Conservation (phyloP, 805 yeast species). For the Spathaspora arborariae region DNA sequence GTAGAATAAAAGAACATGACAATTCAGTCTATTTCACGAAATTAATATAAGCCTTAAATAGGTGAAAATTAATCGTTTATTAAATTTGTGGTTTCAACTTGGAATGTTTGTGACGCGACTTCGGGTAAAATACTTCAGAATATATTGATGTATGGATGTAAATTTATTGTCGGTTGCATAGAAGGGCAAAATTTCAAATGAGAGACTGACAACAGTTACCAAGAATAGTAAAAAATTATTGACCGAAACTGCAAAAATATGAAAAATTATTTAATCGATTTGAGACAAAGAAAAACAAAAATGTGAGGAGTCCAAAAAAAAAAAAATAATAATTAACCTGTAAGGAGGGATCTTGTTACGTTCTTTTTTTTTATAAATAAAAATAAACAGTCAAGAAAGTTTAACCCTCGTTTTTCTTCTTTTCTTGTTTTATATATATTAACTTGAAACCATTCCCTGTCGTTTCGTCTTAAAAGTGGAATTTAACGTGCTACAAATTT, state of each 20-base stretch:
- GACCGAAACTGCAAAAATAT: neutral
- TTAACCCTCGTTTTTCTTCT: neutral
- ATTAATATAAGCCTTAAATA: too few species aligned
- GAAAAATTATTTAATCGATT: neutral
- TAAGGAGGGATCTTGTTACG: neutral
- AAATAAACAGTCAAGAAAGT: neutral
- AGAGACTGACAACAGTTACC: neutral
- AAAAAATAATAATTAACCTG: neutral
- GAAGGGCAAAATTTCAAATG: too few species aligned
- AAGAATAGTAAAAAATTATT: neutral
- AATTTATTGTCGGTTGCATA: neutral
- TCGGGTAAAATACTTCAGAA: neutral
- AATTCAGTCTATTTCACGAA: too few species aligned
- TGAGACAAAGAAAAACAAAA: neutral
- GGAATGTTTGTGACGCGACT: too few species aligned
- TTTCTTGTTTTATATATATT: too few species aligned
- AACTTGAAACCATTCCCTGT: neutral
- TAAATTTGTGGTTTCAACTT: too few species aligned
- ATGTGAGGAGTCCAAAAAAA: neutral
- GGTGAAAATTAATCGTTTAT: too few species aligned
- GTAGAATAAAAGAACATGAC: too few species aligned
- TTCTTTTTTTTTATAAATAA: neutral
- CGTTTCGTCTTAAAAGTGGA: neutral
- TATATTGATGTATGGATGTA: neutral
- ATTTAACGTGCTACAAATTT: too few species aligned